Base-by-base conservation (phyloP, 345 rosid genomes). In the Crucihimalaya himalaica region DNA sequence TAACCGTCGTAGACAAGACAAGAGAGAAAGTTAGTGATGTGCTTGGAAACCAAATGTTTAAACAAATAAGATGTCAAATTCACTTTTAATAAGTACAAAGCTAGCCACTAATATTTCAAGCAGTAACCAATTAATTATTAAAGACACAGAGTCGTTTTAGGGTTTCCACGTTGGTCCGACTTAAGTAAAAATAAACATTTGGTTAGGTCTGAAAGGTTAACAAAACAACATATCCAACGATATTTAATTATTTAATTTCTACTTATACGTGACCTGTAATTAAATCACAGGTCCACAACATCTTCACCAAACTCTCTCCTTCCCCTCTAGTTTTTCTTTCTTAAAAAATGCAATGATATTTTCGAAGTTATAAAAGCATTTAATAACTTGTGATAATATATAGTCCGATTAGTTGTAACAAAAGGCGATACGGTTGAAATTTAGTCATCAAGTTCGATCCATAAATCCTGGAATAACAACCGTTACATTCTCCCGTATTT, bases 181-280 rank as follows among this genome's bases (percentile, higher is more conserved):
- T 70, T 70, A 28, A 70, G 71, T 37, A 75, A 70, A 70, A 76
- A 45, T 11, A 54, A 76, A 55, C 71, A 69, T 54, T 56, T 76
- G 37, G 71, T 76, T 76, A 63, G 80, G 67, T 70, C 71, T 76
- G 71, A 70, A 76, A 47, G 76, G 71, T 56, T 70, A 76, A 63
- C 76, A 56, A 70, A 70, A 55, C 71, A 70, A 55, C 71, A 70
- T 55, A 15, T 29, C 67, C 39, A 63, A 12, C 53, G 37, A 57
- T 50, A 29, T 20, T 65, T 75, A 39, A 51, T 51, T 35, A 57
- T 29, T 63, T 47, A 18, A 47, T 9, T 47, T 45, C 28, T 51
- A 66, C 34, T 66, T 61, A 31, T 52, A 59, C 62, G 69, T 68
- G 70, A 68, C 58, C 46, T 61, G 70, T 57, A 75, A 75, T 75